Percentiles rank a stretch among this genome's conserved stretches.
Evolutionary conservation across 306 rosid species (phyloP).

Genomic region (Phaseolus lunatus): DNA sequence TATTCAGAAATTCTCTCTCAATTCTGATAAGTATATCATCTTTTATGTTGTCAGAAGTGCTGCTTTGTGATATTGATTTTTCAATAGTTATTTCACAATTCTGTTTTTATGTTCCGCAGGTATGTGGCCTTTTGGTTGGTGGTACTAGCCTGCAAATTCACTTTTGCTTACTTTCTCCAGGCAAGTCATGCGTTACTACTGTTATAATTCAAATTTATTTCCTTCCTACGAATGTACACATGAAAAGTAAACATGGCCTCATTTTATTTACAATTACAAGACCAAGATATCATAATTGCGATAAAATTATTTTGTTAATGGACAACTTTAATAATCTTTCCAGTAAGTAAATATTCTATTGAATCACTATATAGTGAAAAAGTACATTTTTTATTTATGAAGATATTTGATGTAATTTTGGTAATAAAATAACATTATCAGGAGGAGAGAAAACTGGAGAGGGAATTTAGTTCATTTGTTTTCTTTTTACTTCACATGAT

Average conservation of each 20-base stretch:
- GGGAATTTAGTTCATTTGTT: background rate
- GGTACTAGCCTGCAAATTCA: constrained; percentile 83
- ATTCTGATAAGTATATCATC: too few species aligned
- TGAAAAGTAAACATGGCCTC: background rate
- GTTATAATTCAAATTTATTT: background rate
- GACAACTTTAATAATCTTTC: background rate
- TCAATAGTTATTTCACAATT: constrained; percentile 3
- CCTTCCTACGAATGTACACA: background rate
- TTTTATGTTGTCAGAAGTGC: constrained; percentile 26
- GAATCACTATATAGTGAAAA: background rate
- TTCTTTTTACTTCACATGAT: background rate
- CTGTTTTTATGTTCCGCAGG: constrained; percentile 57
- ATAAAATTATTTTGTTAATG: background rate
- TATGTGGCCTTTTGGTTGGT: constrained; percentile 85
- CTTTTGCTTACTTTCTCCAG: constrained; percentile 97
- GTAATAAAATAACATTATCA: background rate
- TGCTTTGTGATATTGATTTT: constrained; percentile 12
- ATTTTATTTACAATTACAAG: background rate
- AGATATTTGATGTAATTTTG: background rate
- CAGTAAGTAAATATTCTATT: background rate
- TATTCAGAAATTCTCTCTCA: too few species aligned
- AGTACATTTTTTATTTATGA: background rate
- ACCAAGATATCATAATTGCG: background rate
- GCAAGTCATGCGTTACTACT: constrained; percentile 52
- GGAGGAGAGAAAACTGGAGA: background rate